A percentile compares a stretch with the other conserved stretches of the same genome.
Conservation (phyloP, 257 asterid genomes). For the Oldenlandia corymbosa region DNA sequence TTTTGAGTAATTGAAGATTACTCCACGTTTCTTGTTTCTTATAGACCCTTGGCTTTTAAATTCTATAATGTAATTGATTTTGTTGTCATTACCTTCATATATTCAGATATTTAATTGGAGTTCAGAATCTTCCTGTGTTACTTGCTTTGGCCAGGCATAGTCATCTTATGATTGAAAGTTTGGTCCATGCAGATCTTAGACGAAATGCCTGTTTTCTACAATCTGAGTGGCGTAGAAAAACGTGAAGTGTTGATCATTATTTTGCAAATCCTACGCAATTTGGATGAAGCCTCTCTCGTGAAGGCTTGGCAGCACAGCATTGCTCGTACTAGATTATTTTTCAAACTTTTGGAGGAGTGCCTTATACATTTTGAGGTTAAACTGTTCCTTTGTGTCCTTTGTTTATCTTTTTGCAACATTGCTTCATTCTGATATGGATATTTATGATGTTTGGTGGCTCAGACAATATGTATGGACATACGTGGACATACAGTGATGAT, state of each 20-base stretch:
- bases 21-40: neutral
- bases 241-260: conserved; percentile 80
- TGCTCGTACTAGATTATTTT: conserved; percentile 96
- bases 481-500: neutral
- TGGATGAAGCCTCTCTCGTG: conserved; percentile 91
- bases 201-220: conserved; percentile 99
- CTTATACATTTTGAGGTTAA: conserved; percentile 90
- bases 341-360: conserved; percentile 94
- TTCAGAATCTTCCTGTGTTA: neutral
- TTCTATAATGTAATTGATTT: neutral
- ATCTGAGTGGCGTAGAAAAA: conserved; percentile 81
- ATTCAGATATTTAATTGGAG: neutral
- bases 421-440: neutral
- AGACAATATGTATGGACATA: neutral
- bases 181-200: conserved; percentile 71
- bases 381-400: conserved; percentile 1
- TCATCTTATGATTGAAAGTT: conserved; percentile 17
- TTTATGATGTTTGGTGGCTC: neutral
- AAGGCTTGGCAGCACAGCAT: conserved; percentile 99
- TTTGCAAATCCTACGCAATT: conserved; percentile 83
- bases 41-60: neutral
- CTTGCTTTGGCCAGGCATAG: neutral
- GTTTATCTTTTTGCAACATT: conserved; percentile 3
- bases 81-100: neutral
- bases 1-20: neutral